Evolutionary conservation across 2,329 filamentous ascomycete genomes (phyloP), one percentile per base, ranked within the genome.

Genomic region (Aureobasidium subglaciale): DNA sequence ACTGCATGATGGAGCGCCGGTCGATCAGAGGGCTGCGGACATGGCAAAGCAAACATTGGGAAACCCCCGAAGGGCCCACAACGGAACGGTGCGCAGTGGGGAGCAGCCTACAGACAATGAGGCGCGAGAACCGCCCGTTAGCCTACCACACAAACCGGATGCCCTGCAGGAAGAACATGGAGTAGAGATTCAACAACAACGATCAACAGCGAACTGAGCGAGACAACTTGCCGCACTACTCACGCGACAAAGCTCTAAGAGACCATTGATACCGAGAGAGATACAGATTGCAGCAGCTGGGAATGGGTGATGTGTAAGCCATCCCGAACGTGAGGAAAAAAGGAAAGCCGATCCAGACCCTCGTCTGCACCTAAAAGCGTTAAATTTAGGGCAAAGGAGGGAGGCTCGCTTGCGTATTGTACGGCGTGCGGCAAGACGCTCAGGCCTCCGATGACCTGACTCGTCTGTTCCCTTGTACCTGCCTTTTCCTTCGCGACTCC

Each of bases 401-500:
- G 27, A 15, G 24, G 18, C 37, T 52, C 48, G 48, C 48, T 52
- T 52, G 48, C 34, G 43, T n/a, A n/a, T n/a, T n/a, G n/a, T 35
- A 30, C 43, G 43, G 43, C 29, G 43, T 48, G 30, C 43, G 43
- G 43, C 43, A 48, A 48, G 29, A 20, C 32, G 46, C 46, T 35
- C 32, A n/a, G 46, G 34, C 46, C 46, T 32, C 32, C 32, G n/a
- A 27, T 18, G 45, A 49, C 37, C 45, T 49, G 45, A 52, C 34
- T 52, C 48, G 48, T 16, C 37, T 11, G 48, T 54, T 35, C 29
- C 38, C 50, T 54, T 54, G 50, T 54, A 54, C 50, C 50, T 54
- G 50, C 50, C 50, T 43, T 54, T 42, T 42, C 37, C 50, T 42
- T 41, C 38, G 32, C 27, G 37, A 42, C 50, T 42, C 38, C 38